Conservation (phyloP, 192 early-diverging fungal genomes). For the Martensiomyces pterosporus region DNA sequence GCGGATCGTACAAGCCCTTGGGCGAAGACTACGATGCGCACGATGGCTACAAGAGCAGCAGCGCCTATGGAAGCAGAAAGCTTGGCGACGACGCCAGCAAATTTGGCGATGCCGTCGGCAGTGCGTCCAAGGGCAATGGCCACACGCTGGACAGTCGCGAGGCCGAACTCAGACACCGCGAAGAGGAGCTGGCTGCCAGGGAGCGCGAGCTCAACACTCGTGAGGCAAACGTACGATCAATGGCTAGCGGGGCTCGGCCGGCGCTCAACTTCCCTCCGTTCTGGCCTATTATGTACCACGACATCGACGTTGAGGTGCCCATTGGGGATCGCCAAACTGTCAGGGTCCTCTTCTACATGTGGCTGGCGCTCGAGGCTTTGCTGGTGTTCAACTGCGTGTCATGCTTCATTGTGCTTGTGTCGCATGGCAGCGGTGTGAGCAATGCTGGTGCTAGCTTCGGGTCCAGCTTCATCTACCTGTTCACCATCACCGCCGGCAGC, state of each 20-base stretch:
- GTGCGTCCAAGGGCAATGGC: conserved; percentile 12
- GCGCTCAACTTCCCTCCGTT: conserved; percentile 80
- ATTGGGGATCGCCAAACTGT: conserved; percentile 58
- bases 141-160: conserved; percentile 53
- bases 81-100: conserved; percentile 8
- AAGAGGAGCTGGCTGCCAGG: conserved; percentile 70
- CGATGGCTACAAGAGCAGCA: conserved; percentile 7
- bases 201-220: conserved; percentile 65
- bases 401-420: conserved; percentile 69
- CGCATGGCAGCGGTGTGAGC: conserved; percentile 57
- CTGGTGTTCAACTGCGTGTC: conserved; percentile 76
- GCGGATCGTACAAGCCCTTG: conserved; percentile 33
- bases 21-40: conserved; percentile 21
- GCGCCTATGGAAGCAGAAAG: conserved; percentile 6
- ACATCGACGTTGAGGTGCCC: conserved; percentile 72
- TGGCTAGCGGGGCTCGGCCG: conserved; percentile 56
- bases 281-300: conserved; percentile 77
- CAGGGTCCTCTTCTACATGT: conserved; percentile 65
- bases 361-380: conserved; percentile 68
- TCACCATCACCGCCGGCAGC: conserved; percentile 69
- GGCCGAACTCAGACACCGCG: conserved; percentile 66
- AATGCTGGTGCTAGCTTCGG: conserved; percentile 76
- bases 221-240: conserved; percentile 55
- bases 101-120: conserved; percentile 6
- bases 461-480: conserved; percentile 67